Evolutionary conservation across 1,284 basidiomycete genomes (phyloP).

Genomic region (Boletellus deceptivus): DNA sequence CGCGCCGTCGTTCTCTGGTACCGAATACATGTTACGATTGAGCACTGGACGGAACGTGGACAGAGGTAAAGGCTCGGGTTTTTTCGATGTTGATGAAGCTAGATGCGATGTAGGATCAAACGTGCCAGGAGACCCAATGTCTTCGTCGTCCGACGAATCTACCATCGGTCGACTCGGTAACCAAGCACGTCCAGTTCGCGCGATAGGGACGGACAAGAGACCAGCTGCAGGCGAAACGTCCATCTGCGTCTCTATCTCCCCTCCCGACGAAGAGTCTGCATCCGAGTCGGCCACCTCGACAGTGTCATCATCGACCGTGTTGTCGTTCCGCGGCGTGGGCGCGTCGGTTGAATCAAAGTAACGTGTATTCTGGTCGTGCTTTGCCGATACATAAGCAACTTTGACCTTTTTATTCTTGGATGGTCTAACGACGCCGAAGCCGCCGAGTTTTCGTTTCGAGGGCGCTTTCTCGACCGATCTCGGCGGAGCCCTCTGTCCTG

Average conservation of each 20-base stretch:
- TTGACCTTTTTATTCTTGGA: conserved; percentile 26
- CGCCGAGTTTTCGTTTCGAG: conserved; percentile 23
- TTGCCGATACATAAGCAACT: conserved; percentile 7
- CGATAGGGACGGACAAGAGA: conserved; percentile 6
- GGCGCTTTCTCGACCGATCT: conserved; percentile 3
- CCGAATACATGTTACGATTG: conserved; percentile 11
- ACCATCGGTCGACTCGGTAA: conserved; percentile 49
- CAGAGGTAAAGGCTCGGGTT: conserved; percentile 3
- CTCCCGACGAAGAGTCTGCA: conserved; percentile 26
- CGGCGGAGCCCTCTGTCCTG: background rate
- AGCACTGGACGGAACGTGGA: conserved; percentile 23
- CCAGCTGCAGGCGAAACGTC: conserved; percentile 8
- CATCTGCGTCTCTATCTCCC: conserved; percentile 29
- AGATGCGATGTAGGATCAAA: background rate
- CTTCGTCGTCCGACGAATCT: conserved; percentile 50
- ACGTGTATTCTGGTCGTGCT: conserved; percentile 17
- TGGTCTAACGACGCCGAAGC: background rate
- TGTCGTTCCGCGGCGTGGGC: conserved; percentile 37
- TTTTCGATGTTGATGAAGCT: background rate
- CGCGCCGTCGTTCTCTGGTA: conserved; percentile 1
- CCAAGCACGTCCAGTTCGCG: conserved; percentile 40
- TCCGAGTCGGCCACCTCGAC: conserved; percentile 36
- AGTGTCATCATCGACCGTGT: conserved; percentile 23
- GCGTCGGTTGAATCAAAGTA: conserved; percentile 38
- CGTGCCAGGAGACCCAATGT: conserved; percentile 19